Percentiles rank a stretch among this genome's conserved stretches.
Evolutionary conservation across 495 filamentous ascomycete species (phyloP).

Genomic region (Alectoria sarmentosa): DNA sequence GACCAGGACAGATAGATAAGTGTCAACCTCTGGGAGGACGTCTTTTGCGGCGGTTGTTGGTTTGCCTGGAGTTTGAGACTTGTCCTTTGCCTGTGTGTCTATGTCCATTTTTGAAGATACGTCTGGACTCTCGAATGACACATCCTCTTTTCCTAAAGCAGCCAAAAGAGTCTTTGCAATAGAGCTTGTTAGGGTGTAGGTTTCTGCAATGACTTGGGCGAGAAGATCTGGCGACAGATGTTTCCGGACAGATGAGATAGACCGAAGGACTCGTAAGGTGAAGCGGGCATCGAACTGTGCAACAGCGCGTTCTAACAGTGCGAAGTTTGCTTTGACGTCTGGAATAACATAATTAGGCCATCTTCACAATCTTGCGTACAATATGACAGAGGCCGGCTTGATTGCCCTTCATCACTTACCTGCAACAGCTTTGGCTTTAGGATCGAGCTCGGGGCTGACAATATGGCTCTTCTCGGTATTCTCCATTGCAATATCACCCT

Average conservation of each 20-base stretch:
- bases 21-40: conserved; percentile 80
- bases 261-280: conserved; percentile 84
- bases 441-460: conserved; percentile 52
- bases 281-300: conserved; percentile 91
- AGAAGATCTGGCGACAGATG: conserved; percentile 75
- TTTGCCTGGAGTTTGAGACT: conserved; percentile 26
- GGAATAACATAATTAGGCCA: conserved; percentile 18
- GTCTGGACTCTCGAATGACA: conserved; percentile 48
- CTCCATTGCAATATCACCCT: conserved; percentile 72
- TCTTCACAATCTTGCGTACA: conserved; percentile 4
- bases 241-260: conserved; percentile 93
- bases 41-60: conserved; percentile 49
- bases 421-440: conserved; percentile 59
- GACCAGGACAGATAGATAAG: conserved; percentile 81
- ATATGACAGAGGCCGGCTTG: background rate
- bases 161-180: conserved; percentile 62
- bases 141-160: conserved; percentile 56
- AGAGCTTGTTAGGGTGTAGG: conserved; percentile 58
- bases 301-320: conserved; percentile 84
- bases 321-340: conserved; percentile 95
- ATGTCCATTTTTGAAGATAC: conserved; percentile 66
- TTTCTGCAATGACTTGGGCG: conserved; percentile 70
- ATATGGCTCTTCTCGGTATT: conserved; percentile 50
- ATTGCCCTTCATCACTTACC: conserved; percentile 30
- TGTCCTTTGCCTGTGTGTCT: conserved; percentile 55